These are phyloP conservation scores for Euphorbia tirucalli DNA, from an alignment of 345 rosid genomes.

Conservation along the genomic window DNA sequence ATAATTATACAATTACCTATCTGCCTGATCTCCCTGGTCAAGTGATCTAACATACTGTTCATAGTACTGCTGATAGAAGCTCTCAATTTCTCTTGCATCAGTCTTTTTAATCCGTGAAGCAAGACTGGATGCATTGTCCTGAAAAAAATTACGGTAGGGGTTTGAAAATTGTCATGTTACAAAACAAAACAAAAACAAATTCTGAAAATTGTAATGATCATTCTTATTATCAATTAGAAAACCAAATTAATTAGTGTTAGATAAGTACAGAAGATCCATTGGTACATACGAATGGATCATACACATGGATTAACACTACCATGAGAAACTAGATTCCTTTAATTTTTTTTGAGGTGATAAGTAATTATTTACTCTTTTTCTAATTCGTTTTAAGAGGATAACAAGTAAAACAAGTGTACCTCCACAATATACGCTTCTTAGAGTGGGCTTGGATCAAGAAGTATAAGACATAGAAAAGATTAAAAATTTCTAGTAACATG, in stretches of 20 bases:
- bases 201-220: background rate
- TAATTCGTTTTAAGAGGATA: too few species aligned
- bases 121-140: conserved; percentile 95
- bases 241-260: background rate
- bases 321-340: background rate
- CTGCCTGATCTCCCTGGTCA: conserved; percentile 95
- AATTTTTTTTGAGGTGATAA: too few species aligned
- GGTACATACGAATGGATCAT: background rate
- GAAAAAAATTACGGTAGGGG: conserved; percentile 18
- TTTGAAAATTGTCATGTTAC: background rate
- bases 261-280: background rate
- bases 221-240: background rate
- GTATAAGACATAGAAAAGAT: too few species aligned
- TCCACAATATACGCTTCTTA: too few species aligned
- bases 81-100: conserved; percentile 91
- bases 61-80: conserved; percentile 89
- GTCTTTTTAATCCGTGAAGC: conserved; percentile 92
- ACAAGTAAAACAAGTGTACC: too few species aligned
- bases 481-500: too few species aligned
- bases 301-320: background rate
- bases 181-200: conserved; percentile 2
- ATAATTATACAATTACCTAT: conserved; percentile 51
- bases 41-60: conserved; percentile 87
- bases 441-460: too few species aligned
- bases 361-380: too few species aligned